Conservation (phyloP, 257 asterid species). For the Coffea canephora region DNA sequence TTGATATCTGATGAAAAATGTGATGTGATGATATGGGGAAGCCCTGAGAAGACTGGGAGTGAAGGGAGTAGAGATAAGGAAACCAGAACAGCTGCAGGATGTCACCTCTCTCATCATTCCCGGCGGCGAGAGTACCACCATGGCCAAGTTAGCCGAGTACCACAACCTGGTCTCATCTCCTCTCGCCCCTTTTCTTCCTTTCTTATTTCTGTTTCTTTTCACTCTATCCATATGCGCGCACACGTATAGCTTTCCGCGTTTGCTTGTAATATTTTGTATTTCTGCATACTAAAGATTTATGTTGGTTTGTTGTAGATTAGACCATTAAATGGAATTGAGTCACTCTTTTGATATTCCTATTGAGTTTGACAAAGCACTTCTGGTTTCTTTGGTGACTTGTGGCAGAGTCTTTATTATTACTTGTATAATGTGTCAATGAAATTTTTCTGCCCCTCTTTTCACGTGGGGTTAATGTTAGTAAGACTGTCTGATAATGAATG, state of each 20-base stretch:
- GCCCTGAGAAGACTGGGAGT: constrained; percentile 87
- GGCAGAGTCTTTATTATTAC: background rate
- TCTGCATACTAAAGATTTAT: too few species aligned
- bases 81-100: constrained; percentile 80
- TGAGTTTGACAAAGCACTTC: background rate
- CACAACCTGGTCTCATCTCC: constrained; percentile 63
- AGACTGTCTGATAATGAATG: background rate
- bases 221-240: too few species aligned
- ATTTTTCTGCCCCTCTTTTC: too few species aligned
- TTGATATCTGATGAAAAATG: background rate
- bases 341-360: background rate
- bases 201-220: background rate
- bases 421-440: too few species aligned
- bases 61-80: constrained; percentile 81
- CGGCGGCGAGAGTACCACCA: constrained; percentile 99
- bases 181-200: background rate
- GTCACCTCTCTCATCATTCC: constrained; percentile 84
- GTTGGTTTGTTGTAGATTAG: background rate
- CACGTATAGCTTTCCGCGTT: too few species aligned
- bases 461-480: background rate
- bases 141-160: constrained; percentile 94
- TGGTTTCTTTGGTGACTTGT: background rate
- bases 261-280: too few species aligned
- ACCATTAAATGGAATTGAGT: background rate
- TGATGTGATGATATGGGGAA: constrained; percentile 23